Evolutionary conservation across 768 basidiomycete genomes (phyloP), one percentile per base, ranked within the genome.

Genomic region (Boletus edulis): DNA sequence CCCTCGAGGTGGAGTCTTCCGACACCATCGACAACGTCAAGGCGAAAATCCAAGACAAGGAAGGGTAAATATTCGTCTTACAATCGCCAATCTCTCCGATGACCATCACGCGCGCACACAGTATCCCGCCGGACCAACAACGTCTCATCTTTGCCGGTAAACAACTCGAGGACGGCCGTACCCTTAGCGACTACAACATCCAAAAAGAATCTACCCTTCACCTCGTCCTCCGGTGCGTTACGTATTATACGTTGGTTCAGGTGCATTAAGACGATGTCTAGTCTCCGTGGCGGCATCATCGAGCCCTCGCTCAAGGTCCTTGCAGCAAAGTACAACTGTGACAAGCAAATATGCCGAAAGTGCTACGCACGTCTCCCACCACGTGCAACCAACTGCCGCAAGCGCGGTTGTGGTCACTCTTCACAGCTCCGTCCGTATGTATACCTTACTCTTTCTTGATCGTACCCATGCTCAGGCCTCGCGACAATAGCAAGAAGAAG

Each of bases 281-380:
- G 65, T 56, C 60, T 60, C 41, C 60, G 49, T 31, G 64, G 97
- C 59, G 97, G 97, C 49, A 94, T 99, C 80, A 98, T 99, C 63
- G 97, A 99, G 79, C 97, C 97, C 59, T 98, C 97, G 62, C 79
- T 99, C 69, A 98, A 98, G 78, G 93, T 94, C 40, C 85, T 98
- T 57, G 97, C 97, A 55, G 82, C 88, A 72, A 96, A 96, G 75
- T 97, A 94, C 86, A 98, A 98, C 79, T 98, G 94, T 74, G 94
- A 97, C 78, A 96, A 96, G 83, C 92, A 95, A 73, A 98, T 98
- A 68, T 98, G 97, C 84, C 94, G 97, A 76, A 98, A 98, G 77
- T 98, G 97, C 81, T 98, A 98, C 75, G 97, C 97, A 43, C 96
- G 97, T 66, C 96, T 98, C 66, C 96, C 97, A 61, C 96, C 95